Percentiles rank a stretch among this genome's conserved stretches.
Evolutionary conservation across 1,284 basidiomycete species (phyloP).

Genomic region (Cutaneotrichosporon sp.): DNA sequence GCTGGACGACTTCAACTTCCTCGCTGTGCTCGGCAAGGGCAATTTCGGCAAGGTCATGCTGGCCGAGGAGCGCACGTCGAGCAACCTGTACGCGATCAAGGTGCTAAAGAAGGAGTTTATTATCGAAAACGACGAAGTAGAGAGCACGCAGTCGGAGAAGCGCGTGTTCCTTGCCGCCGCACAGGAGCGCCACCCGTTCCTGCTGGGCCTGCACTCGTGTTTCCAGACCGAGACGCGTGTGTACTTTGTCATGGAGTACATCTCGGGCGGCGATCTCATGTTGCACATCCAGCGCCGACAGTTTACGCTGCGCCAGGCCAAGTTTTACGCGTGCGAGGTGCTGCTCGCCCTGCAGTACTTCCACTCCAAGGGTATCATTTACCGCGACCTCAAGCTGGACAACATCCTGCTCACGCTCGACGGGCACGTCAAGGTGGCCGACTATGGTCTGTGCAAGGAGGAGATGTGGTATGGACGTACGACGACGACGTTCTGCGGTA

Average conservation of each 20-base stretch:
- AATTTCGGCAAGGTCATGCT: slow-evolving; percentile 99
- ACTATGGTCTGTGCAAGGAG: slow-evolving; percentile 99
- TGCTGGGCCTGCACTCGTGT: slow-evolving; percentile 94
- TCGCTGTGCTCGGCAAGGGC: slow-evolving; percentile 96
- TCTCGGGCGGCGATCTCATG: slow-evolving; percentile 74
- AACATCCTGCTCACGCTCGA: slow-evolving; percentile 96
- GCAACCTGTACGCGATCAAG: slow-evolving; percentile 94
- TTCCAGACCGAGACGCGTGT: slow-evolving; percentile 99
- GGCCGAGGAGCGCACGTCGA: slow-evolving; percentile 92
- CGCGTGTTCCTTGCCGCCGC: slow-evolving; percentile 96
- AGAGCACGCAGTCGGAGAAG: slow-evolving; percentile 99
- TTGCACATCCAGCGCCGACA: slow-evolving; percentile 75
- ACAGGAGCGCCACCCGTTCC: slow-evolving; percentile 92
- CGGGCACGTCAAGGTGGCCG: slow-evolving; percentile 97
- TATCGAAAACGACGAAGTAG: slow-evolving; percentile 99
- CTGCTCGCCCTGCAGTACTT: slow-evolving; percentile 95
- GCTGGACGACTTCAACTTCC: slow-evolving; percentile 97
- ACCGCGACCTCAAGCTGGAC: slow-evolving; percentile 91
- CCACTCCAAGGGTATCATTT: slow-evolving; percentile 95
- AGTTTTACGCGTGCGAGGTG: slow-evolving; percentile 99
- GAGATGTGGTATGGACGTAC: slow-evolving; percentile 97
- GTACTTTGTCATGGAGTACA: slow-evolving; percentile 76
- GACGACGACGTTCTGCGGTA: slow-evolving; percentile 99
- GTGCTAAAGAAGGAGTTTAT: slow-evolving; percentile 99
- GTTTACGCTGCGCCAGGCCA: slow-evolving; percentile 76